Evolutionary conservation across 1,139 yeast genomes (phyloP).

Genomic region (Pichia sp.): DNA sequence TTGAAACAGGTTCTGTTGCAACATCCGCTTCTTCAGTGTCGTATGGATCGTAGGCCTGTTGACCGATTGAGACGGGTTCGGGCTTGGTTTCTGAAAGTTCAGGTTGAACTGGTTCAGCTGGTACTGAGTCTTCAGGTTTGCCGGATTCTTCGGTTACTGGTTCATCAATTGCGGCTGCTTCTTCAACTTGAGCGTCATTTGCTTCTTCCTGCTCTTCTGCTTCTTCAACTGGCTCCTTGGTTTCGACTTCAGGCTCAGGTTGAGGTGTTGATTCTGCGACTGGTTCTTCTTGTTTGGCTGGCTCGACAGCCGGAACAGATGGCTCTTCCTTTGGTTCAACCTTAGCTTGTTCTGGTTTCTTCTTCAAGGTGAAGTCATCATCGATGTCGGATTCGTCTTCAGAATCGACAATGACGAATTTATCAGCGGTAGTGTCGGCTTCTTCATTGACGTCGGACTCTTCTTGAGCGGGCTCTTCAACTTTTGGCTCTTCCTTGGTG

Average conservation of each 20-base stretch:
- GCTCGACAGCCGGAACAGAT: not conserved
- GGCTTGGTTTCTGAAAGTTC: not conserved
- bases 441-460: not conserved
- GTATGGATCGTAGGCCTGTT: not conserved
- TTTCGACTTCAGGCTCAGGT: too few relatives aligned
- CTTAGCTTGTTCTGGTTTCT: not conserved
- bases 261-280: too few relatives aligned
- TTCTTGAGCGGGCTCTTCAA: not conserved
- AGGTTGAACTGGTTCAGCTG: too few relatives aligned
- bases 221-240: too few relatives aligned
- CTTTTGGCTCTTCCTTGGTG: not conserved
- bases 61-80: not conserved
- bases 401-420: conserved; percentile 8
- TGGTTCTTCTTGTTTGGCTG: not conserved
- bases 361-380: not conserved
- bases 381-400: conserved; percentile 2
- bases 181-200: too few relatives aligned
- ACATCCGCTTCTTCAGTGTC: not conserved
- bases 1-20: not conserved
- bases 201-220: too few relatives aligned
- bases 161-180: too few relatives aligned
- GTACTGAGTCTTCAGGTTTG: too few relatives aligned
- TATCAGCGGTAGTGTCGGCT: not conserved
- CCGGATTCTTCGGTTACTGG: too few relatives aligned
- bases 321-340: not conserved